These are phyloP conservation scores for Trypanosoma theileri DNA, from an alignment of 208 protist genomes.

Conservation along the genomic window DNA sequence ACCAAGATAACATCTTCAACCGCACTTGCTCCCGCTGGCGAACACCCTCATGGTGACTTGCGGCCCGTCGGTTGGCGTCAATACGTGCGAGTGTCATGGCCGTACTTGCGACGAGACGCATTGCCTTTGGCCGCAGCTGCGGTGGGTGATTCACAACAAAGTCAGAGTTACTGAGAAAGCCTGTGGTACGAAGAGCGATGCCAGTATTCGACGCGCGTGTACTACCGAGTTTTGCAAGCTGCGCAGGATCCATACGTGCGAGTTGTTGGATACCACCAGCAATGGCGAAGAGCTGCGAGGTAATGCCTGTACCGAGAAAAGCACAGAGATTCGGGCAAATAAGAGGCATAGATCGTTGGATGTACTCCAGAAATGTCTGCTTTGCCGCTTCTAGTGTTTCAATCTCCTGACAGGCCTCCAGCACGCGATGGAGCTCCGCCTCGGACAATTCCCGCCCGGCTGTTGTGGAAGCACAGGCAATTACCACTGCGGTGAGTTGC, in stretches of 20 bases:
- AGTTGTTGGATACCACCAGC: conserved; percentile 72
- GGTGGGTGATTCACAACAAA: conserved; percentile 78
- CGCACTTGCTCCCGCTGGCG: conserved; percentile 52
- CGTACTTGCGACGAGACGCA: conserved; percentile 68
- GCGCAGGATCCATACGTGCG: conserved; percentile 65
- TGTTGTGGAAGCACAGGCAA: conserved; percentile 89
- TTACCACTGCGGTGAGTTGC: conserved; percentile 83
- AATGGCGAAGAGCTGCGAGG: conserved; percentile 90
- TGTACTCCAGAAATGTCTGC: conserved; percentile 92
- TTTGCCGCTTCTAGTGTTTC: conserved; percentile 90
- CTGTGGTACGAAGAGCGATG: conserved; percentile 74
- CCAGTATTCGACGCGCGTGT: conserved; percentile 59
- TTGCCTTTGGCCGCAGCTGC: conserved; percentile 81
- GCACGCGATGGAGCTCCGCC: conserved; percentile 62
- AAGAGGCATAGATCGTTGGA: conserved; percentile 90
- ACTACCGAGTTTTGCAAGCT: conserved; percentile 75
- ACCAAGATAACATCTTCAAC: conserved; percentile 73
- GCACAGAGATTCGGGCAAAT: conserved; percentile 91
- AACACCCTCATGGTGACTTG: conserved; percentile 70
- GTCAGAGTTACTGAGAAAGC: conserved; percentile 87
- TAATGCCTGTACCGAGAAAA: conserved; percentile 90
- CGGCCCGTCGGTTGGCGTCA: conserved; percentile 74
- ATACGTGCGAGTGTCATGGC: conserved; percentile 75
- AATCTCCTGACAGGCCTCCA: conserved; percentile 88
- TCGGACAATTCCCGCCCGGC: conserved; percentile 54